These are phyloP conservation scores for Aureobasidium melanogenum DNA, from an alignment of 2,329 filamentous ascomycete species.

Conservation along the genomic window DNA sequence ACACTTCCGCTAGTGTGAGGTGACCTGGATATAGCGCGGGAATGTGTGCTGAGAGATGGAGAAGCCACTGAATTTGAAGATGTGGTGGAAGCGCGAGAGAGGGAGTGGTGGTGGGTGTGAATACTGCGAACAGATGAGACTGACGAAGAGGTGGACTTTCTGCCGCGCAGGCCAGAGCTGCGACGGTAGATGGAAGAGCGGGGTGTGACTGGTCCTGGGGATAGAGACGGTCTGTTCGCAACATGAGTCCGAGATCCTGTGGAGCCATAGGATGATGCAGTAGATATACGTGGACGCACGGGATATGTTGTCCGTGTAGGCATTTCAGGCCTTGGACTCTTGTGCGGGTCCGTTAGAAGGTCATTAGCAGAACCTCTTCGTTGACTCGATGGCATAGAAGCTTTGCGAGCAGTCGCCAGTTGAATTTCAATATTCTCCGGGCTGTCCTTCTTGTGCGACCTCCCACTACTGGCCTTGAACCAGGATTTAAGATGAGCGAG, in stretches of 20 bases:
- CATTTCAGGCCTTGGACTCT: slow-evolving; percentile 26
- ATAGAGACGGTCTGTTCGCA: slow-evolving; percentile 64
- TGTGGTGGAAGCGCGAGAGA: slow-evolving; percentile 90
- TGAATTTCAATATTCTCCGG: background rate
- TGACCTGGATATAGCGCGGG: slow-evolving; percentile 8
- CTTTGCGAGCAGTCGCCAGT: background rate
- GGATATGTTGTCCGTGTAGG: slow-evolving; percentile 31
- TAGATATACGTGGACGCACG: slow-evolving; percentile 35
- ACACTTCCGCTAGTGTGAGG: slow-evolving; percentile 13
- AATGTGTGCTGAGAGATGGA: slow-evolving; percentile 20
- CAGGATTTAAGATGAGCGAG: slow-evolving; percentile 61
- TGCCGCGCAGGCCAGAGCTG: slow-evolving; percentile 73
- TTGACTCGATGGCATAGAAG: background rate
- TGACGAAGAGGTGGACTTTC: slow-evolving; percentile 93
- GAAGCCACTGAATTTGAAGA: slow-evolving; percentile 55
- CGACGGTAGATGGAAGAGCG: slow-evolving; percentile 70
- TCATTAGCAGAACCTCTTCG: background rate
- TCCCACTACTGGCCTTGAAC: slow-evolving; percentile 47
- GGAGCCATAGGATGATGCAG: slow-evolving; percentile 29
- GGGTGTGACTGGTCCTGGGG: slow-evolving; percentile 79
- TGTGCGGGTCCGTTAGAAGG: background rate
- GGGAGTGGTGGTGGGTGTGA: slow-evolving; percentile 67
- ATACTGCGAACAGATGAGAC: slow-evolving; percentile 89
- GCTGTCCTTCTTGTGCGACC: background rate
- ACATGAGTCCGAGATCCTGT: slow-evolving; percentile 25